Conservation (phyloP, 345 rosid genomes). For the Gossypium bickii region DNA sequence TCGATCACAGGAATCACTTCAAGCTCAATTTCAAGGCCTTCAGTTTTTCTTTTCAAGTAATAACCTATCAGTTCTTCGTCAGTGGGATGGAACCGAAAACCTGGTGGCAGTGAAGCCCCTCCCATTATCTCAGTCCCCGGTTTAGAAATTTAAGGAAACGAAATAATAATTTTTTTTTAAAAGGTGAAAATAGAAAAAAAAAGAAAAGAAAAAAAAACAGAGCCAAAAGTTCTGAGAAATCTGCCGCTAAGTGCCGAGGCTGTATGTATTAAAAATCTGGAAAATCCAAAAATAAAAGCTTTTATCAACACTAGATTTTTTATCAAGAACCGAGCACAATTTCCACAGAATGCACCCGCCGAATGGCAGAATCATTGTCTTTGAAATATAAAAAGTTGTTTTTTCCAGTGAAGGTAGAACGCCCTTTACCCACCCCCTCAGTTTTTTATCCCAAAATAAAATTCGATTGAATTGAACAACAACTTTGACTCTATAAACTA, state of each 20-base stretch:
- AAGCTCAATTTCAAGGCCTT: constrained; percentile 71
- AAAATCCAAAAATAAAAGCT: constrained; percentile 79
- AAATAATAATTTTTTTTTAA: not conserved
- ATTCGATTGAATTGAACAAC: not conserved
- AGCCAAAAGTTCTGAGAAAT: not conserved
- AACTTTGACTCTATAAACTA: constrained; percentile 3
- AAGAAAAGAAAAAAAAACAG: constrained; percentile 4
- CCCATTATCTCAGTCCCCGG: constrained; percentile 33
- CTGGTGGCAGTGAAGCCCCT: constrained; percentile 75
- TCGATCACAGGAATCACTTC: constrained; percentile 79
- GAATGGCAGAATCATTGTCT: constrained; percentile 59
- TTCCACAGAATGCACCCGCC: constrained; percentile 50
- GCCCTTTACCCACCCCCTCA: constrained; percentile 32
- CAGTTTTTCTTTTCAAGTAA: constrained; percentile 66
- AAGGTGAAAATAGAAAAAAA: not conserved
- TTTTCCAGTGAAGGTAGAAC: constrained; percentile 23
- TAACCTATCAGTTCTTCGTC: constrained; percentile 87
- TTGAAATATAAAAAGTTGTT: constrained; percentile 13
- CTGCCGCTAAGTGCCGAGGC: constrained; percentile 38
- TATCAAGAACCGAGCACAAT: constrained; percentile 50
- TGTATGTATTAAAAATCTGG: constrained; percentile 55
- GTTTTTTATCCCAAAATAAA: constrained; percentile 15
- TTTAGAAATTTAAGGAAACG: constrained; percentile 6
- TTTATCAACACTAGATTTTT: constrained; percentile 47
- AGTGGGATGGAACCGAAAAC: constrained; percentile 88